Percentiles rank a stretch among this genome's conserved stretches.
phyloP scores from a whole-genome alignment of 345 rosid genomes.

The Hibiscus mutabilis region DNA sequence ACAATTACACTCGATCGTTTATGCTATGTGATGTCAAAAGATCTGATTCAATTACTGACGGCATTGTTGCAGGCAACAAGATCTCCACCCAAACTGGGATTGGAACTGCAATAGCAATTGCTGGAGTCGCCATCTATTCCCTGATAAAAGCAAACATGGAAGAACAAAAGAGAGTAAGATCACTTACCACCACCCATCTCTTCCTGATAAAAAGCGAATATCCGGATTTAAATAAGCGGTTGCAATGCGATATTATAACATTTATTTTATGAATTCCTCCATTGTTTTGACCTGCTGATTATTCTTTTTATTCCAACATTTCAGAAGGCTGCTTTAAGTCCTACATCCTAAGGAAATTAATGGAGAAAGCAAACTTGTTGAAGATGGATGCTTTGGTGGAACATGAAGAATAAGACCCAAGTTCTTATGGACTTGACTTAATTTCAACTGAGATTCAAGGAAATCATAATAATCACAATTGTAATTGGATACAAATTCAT shows the following conservation, averaged over 20 bases:
- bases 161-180: conserved; percentile 37
- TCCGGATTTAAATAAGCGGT: not conserved
- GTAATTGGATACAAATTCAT: not conserved
- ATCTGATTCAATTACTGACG: not conserved
- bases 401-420: not conserved
- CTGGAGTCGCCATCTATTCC: conserved; percentile 43
- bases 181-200: not conserved
- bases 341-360: not conserved
- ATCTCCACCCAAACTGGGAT: conserved; percentile 50
- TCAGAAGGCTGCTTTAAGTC: conserved; percentile 1
- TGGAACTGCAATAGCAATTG: conserved; percentile 45
- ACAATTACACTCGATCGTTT: not conserved
- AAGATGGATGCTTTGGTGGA: not conserved
- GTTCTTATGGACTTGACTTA: not conserved
- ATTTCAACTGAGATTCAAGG: not conserved
- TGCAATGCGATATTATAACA: not conserved
- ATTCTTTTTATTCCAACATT: not conserved
- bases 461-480: not conserved
- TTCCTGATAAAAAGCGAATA: not conserved
- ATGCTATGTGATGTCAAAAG: not conserved
- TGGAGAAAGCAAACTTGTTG: not conserved
- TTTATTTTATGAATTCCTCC: not conserved
- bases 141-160: conserved; percentile 45
- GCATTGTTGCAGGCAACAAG: conserved; percentile 31
- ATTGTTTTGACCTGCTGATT: not conserved